phyloP scores from a whole-genome alignment of 2,329 filamentous ascomycete species.

The Trichophyton benhamiae region DNA sequence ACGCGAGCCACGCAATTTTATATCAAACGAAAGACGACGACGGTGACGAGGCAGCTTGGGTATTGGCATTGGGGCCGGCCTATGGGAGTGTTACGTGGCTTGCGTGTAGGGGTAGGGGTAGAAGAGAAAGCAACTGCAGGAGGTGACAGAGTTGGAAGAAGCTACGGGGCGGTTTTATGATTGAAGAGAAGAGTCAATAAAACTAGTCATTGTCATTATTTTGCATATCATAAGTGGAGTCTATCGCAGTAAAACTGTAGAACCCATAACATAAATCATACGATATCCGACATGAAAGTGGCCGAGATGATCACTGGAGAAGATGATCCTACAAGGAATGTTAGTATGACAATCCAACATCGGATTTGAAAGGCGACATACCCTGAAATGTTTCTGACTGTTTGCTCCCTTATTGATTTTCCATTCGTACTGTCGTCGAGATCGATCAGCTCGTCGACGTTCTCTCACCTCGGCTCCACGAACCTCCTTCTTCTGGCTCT shows the following conservation, averaged over 20 bases:
- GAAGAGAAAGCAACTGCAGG: too few relatives aligned
- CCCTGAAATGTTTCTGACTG: slow-evolving; percentile 62
- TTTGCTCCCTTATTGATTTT: slow-evolving; percentile 63
- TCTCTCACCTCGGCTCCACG: slow-evolving; percentile 56
- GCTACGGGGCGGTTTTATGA: not conserved
- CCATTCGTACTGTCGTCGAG: slow-evolving; percentile 53
- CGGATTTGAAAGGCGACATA: slow-evolving; percentile 26
- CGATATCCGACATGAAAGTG: not conserved
- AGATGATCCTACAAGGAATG: slow-evolving; percentile 36
- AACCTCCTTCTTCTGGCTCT: slow-evolving; percentile 60
- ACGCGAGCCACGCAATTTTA: not conserved
- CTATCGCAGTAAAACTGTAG: not conserved
- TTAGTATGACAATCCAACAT: slow-evolving; percentile 14
- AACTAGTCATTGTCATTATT: not conserved
- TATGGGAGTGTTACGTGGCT: too few relatives aligned
- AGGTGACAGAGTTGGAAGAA: too few relatives aligned
- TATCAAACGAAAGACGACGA: not conserved
- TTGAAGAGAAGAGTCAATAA: not conserved
- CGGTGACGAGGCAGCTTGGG: not conserved
- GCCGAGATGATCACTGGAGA: slow-evolving; percentile 32
- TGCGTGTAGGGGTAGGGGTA: too few relatives aligned
- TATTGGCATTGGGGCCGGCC: too few relatives aligned
- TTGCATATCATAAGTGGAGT: not conserved
- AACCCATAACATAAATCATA: not conserved
- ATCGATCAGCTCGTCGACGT: slow-evolving; percentile 51